phyloP scores from a whole-genome alignment of 2,329 filamentous ascomycete species.

The Talaromyces sp. region DNA sequence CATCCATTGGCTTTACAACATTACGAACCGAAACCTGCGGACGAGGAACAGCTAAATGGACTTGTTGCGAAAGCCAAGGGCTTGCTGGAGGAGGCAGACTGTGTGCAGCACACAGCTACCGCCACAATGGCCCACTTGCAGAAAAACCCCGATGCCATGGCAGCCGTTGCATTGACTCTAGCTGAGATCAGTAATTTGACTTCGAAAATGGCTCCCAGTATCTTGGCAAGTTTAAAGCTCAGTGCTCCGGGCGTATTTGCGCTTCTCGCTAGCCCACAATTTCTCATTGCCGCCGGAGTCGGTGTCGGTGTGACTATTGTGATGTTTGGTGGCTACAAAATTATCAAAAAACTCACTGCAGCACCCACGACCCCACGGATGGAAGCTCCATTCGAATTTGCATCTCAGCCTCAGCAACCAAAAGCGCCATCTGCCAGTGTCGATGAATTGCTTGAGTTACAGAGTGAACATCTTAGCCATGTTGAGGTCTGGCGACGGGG shows the following conservation, averaged over 20 bases:
- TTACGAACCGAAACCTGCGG: conserved; percentile 43
- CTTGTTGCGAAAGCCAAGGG: conserved; percentile 72
- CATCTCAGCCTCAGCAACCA: not conserved
- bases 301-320: conserved; percentile 92
- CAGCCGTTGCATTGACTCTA: conserved; percentile 86
- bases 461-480: conserved; percentile 49
- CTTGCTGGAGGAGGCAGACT: conserved; percentile 82
- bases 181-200: conserved; percentile 84
- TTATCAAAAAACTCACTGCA: conserved; percentile 76
- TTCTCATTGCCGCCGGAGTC: conserved; percentile 85
- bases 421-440: conserved; percentile 35
- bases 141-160: conserved; percentile 83
- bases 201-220: conserved; percentile 77
- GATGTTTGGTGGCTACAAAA: conserved; percentile 94
- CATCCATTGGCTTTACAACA: conserved; percentile 56
- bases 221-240: conserved; percentile 70
- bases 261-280: conserved; percentile 83
- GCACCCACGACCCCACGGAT: conserved; percentile 19
- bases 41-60: conserved; percentile 59
- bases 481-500: conserved; percentile 64
- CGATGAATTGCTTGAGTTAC: conserved; percentile 57
- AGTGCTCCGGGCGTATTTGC: conserved; percentile 83
- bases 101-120: conserved; percentile 77
- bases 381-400: not conserved
- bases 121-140: conserved; percentile 78